phyloP scores from a whole-genome alignment of 805 yeast species.

The Ogataea salicorniae region DNA sequence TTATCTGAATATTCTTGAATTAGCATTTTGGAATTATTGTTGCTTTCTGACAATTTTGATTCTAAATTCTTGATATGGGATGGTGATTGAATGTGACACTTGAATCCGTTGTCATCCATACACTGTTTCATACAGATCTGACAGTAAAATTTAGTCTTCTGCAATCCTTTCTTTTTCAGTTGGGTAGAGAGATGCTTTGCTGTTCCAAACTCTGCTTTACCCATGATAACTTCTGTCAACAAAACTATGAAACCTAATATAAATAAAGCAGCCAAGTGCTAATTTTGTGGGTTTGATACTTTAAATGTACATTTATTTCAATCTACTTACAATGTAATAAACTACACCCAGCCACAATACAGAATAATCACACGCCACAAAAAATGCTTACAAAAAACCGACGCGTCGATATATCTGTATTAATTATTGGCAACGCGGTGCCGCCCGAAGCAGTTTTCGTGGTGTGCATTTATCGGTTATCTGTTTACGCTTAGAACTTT shows the following conservation, averaged over 20 bases:
- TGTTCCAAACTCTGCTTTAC: conserved; percentile 55
- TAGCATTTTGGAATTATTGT: conserved; percentile 23
- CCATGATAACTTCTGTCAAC: conserved; percentile 32
- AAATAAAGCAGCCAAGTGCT: not conserved
- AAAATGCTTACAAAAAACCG: too few species aligned
- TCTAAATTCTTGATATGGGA: conserved; percentile 61
- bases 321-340: too few species aligned
- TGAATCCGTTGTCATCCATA: conserved; percentile 92
- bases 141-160: conserved; percentile 82
- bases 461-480: too few species aligned
- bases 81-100: conserved; percentile 81
- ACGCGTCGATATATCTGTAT: too few species aligned
- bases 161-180: conserved; percentile 79
- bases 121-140: conserved; percentile 92
- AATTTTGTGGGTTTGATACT: too few species aligned
- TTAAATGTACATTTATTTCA: not conserved
- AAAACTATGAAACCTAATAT: not conserved
- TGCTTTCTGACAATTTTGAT: conserved; percentile 38
- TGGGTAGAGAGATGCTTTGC: conserved; percentile 71
- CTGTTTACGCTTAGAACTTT: too few species aligned
- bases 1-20: conserved; percentile 54
- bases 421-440: too few species aligned
- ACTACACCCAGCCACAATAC: too few species aligned
- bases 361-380: too few species aligned
- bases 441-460: too few species aligned